Conservation (phyloP, 2,329 filamentous ascomycete species). For the Penicillium sp. region DNA sequence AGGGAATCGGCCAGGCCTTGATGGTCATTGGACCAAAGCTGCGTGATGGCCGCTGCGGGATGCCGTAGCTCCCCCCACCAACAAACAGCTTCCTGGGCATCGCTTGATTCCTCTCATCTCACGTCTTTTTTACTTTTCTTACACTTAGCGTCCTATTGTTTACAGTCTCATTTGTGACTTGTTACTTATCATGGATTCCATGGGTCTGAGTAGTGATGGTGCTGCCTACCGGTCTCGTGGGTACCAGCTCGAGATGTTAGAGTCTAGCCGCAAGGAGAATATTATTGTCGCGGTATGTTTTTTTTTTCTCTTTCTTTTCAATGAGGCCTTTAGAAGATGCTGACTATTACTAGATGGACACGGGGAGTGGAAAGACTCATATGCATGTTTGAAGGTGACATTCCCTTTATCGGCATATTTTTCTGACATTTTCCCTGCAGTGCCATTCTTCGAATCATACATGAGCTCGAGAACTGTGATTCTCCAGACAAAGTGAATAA, state of each 20-base stretch:
- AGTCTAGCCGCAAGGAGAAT: constrained; percentile 66
- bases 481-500: constrained; percentile 55
- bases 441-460: constrained; percentile 66
- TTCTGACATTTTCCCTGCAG: constrained; percentile 40
- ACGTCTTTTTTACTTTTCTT: not conserved
- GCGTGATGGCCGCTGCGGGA: constrained; percentile 4
- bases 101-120: not conserved
- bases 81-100: not conserved
- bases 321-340: not conserved
- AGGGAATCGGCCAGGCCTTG: not conserved
- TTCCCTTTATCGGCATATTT: not conserved
- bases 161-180: not conserved
- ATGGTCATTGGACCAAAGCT: constrained; percentile 1
- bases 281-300: constrained; percentile 66
- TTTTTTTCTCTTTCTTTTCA: not conserved
- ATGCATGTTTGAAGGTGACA: constrained; percentile 54
- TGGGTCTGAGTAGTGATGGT: constrained; percentile 3
- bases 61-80: not conserved
- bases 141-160: not conserved
- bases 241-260: constrained; percentile 76
- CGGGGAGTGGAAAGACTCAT: constrained; percentile 75
- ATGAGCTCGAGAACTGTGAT: constrained; percentile 58
- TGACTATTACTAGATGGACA: constrained; percentile 64
- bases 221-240: constrained; percentile 45
- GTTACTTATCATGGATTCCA: not conserved